phyloP scores from a whole-genome alignment of 169 alveolate genomes.

The Eimeria tenella region DNA sequence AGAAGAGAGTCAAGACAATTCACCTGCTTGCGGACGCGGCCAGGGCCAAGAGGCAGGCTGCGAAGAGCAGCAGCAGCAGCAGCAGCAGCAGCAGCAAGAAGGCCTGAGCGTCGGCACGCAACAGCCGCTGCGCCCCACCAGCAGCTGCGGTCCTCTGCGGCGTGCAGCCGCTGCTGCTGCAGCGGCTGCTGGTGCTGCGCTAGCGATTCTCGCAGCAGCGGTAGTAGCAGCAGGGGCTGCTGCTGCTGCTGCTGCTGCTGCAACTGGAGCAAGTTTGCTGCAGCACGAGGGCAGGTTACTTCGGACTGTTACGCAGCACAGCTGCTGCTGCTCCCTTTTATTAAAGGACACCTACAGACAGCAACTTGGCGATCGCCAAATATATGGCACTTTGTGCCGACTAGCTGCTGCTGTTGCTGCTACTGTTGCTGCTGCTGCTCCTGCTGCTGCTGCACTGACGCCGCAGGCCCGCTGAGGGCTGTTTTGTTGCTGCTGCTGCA shows the following conservation, averaged over 20 bases:
- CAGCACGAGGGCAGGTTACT: not conserved
- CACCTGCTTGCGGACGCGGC: constrained; percentile 72
- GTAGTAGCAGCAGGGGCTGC: constrained; percentile 3
- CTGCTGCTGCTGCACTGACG: not conserved
- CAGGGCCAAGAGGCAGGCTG: constrained; percentile 1
- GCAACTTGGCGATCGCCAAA: too few relatives aligned
- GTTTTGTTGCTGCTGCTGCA: constrained; percentile 10
- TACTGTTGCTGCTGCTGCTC: constrained; percentile 24
- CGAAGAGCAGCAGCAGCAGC: constrained; percentile 32
- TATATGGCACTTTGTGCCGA: too few relatives aligned
- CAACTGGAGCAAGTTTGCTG: too few relatives aligned
- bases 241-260: constrained; percentile 4
- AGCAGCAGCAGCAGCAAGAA: constrained; percentile 35
- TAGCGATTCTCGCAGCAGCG: not conserved
- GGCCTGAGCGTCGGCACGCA: not conserved
- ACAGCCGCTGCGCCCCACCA: not conserved
- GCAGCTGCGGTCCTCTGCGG: constrained; percentile 4
- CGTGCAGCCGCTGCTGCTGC: not conserved
- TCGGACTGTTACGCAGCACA: not conserved
- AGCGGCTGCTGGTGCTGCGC: not conserved
- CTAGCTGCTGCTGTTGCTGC: constrained; percentile 19
- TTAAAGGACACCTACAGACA: not conserved
- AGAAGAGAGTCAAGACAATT: constrained; percentile 45
- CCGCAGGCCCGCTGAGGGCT: too few relatives aligned
- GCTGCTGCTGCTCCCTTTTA: not conserved